Conservation (phyloP, 78 protist species). For the Planoprotostelium fungivorum region DNA sequence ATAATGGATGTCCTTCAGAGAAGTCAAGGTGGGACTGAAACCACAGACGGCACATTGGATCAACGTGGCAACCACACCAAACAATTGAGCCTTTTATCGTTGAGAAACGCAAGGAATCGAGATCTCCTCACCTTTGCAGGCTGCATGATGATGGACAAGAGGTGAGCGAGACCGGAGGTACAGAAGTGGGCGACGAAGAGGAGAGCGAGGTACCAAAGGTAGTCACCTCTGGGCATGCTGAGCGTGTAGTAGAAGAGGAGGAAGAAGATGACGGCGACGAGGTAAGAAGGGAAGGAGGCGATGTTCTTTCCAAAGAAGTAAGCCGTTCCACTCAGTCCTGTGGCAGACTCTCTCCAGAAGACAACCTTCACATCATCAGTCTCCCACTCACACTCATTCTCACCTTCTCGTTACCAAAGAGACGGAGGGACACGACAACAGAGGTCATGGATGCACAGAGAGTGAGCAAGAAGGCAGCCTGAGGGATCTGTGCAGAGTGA, state of each 20-base stretch:
- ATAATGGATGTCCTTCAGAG: neutral
- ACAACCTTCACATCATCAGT: neutral
- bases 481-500: neutral
- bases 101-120: too few species aligned
- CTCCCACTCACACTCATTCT: too few species aligned
- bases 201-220: neutral
- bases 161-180: neutral
- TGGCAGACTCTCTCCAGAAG: neutral
- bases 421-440: neutral
- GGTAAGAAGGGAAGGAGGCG: neutral
- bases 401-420: neutral
- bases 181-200: neutral
- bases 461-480: neutral
- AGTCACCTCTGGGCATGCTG: neutral
- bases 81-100: neutral
- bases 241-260: neutral
- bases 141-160: neutral
- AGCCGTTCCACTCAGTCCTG: neutral
- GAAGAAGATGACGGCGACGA: neutral
- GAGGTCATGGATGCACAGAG: neutral
- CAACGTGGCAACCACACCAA: neutral
- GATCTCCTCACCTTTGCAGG: too few species aligned
- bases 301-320: neutral
- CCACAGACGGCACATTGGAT: neutral
- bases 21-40: neutral